Evolutionary conservation across 108 stramenopile genomes (phyloP).

Genomic region (Cyclotella sp.): DNA sequence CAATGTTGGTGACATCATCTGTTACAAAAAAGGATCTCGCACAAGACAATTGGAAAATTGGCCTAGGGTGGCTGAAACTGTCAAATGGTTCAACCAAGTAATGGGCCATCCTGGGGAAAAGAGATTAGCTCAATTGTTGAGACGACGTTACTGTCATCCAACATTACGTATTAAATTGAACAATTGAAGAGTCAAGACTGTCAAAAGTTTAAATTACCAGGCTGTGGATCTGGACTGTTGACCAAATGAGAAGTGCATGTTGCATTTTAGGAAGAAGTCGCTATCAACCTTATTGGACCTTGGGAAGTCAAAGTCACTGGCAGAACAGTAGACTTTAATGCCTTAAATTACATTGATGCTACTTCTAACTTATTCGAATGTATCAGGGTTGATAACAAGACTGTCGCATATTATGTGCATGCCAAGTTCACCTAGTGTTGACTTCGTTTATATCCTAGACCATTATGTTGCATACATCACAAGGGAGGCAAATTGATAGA

Average conservation of each 20-base stretch:
- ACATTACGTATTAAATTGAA: not conserved
- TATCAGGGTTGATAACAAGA: too few species aligned
- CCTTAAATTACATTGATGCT: too few species aligned
- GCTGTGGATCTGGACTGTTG: constrained; percentile 7
- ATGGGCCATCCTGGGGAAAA: not conserved
- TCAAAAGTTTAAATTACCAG: not conserved
- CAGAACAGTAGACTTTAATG: constrained; percentile 22
- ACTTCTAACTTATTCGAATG: too few species aligned
- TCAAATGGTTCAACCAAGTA: not conserved
- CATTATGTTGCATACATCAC: too few species aligned
- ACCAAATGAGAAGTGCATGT: not conserved
- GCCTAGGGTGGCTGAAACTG: not conserved
- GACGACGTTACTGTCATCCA: not conserved
- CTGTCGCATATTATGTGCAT: too few species aligned
- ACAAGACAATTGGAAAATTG: not conserved
- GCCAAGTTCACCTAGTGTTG: too few species aligned
- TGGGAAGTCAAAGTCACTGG: constrained; percentile 16
- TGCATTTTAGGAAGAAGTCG: not conserved
- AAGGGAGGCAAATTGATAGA: too few species aligned
- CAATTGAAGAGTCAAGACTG: not conserved
- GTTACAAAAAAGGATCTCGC: too few species aligned
- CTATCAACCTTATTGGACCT: constrained; percentile 15
- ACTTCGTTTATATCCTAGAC: too few species aligned
- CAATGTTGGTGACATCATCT: too few species aligned
- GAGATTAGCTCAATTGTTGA: not conserved